Percentiles rank a stretch among this genome's conserved stretches.
phyloP scores from a whole-genome alignment of 2,329 filamentous ascomycete species.

The Cladosporium colombiae region DNA sequence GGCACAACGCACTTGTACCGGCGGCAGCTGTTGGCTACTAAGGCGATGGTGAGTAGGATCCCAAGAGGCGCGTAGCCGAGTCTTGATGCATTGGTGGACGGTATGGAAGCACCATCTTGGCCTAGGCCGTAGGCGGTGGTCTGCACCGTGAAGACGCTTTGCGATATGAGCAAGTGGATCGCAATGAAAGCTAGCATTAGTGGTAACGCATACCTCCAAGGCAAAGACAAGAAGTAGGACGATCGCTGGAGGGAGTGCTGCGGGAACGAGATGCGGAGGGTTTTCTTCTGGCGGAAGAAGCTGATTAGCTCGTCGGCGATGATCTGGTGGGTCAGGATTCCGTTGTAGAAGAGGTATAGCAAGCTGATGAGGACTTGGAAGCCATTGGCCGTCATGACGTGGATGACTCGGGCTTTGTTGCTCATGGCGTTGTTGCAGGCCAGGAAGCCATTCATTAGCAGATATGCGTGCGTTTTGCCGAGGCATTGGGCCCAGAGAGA shows the following conservation, averaged over 20 bases:
- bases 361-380: not conserved
- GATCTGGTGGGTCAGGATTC: not conserved
- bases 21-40: not conserved
- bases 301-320: not conserved
- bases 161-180: not conserved
- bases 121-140: not conserved
- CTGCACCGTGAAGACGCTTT: not conserved
- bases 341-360: not conserved
- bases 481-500: not conserved
- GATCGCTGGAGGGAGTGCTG: not conserved
- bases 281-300: not conserved
- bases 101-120: not conserved
- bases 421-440: not conserved
- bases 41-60: not conserved
- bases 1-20: not conserved
- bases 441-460: not conserved
- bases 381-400: not conserved
- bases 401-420: not conserved
- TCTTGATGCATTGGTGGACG: not conserved
- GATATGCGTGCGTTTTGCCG: not conserved
- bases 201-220: not conserved
- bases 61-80: not conserved
- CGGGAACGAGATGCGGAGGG: not conserved
- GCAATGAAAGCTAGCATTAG: not conserved
- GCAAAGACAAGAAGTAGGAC: not conserved